Percentiles rank a stretch among this genome's conserved stretches.
Conservation (phyloP, 257 asterid species). For the Ajuga chamaepitys region DNA sequence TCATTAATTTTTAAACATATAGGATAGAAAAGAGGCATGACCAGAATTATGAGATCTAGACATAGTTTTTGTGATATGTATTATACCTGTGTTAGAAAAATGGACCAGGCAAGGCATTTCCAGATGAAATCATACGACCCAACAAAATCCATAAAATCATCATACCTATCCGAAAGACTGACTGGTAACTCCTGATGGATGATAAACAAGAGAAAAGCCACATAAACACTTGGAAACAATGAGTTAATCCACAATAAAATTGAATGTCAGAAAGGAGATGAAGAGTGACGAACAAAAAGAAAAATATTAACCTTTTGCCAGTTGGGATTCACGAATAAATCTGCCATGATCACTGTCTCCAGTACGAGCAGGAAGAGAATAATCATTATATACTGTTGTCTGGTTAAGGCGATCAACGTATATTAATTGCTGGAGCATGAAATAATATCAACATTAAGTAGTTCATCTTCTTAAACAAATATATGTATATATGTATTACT, state of each 20-base stretch:
- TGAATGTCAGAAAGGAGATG: neutral
- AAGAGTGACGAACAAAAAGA: neutral
- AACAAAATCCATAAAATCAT: conserved; percentile 35
- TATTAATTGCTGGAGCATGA: neutral
- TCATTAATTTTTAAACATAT: no score
- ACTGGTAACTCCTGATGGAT: conserved; percentile 38
- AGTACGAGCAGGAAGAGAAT: conserved; percentile 34
- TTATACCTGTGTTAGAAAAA: conserved; percentile 42
- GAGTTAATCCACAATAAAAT: neutral
- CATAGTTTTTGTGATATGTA: no score
- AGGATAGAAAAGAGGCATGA: no score
- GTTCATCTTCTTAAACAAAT: no score
- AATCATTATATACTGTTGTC: conserved; percentile 32
- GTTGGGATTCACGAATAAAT: conserved; percentile 30
- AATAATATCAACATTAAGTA: no score
- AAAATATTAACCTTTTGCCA: conserved; percentile 47
- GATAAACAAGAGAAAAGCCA: neutral
- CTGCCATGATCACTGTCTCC: conserved; percentile 36
- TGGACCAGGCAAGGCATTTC: conserved; percentile 26
- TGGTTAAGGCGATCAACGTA: conserved; percentile 30
- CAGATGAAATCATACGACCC: conserved; percentile 24
- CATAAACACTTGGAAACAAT: neutral
- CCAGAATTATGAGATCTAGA: no score
- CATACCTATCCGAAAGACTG: conserved; percentile 23
- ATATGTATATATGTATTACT: no score